Evolutionary conservation across 148 eudicot species (phyloP).

Genomic region (Tetragonia tetragonoides): DNA sequence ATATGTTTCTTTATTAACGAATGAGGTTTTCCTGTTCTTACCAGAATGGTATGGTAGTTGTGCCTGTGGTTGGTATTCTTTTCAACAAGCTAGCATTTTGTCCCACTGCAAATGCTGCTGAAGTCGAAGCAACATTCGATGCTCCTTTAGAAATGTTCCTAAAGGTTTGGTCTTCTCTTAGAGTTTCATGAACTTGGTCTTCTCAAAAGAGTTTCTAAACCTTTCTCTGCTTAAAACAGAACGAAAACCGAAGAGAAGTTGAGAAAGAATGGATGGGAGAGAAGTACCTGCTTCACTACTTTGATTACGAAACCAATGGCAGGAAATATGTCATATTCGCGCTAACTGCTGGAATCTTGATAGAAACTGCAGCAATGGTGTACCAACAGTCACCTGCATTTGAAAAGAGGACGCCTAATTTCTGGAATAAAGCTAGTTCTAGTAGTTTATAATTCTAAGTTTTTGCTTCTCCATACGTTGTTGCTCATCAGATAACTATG

Average conservation of each 20-base stretch:
- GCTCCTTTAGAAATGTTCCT: conserved; percentile 81
- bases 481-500: not conserved
- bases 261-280: conserved; percentile 72
- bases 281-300: conserved; percentile 64
- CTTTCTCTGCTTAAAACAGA: conserved; percentile 32
- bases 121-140: conserved; percentile 73
- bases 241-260: conserved; percentile 63
- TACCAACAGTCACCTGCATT: conserved; percentile 55
- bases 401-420: conserved; percentile 44
- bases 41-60: conserved; percentile 50
- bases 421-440: conserved; percentile 33
- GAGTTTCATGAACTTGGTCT: not conserved
- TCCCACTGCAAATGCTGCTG: conserved; percentile 56
- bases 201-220: no score
- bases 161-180: conserved; percentile 36
- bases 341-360: conserved; percentile 79
- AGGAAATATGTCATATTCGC: conserved; percentile 57
- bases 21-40: not conserved
- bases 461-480: not conserved
- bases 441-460: conserved; percentile 3
- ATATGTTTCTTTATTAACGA: not conserved
- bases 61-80: conserved; percentile 71
- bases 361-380: conserved; percentile 67
- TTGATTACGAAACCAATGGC: conserved; percentile 46
- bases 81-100: conserved; percentile 49